phyloP scores from a whole-genome alignment of 495 filamentous ascomycete species.

The Penicillium maclennaniae region DNA sequence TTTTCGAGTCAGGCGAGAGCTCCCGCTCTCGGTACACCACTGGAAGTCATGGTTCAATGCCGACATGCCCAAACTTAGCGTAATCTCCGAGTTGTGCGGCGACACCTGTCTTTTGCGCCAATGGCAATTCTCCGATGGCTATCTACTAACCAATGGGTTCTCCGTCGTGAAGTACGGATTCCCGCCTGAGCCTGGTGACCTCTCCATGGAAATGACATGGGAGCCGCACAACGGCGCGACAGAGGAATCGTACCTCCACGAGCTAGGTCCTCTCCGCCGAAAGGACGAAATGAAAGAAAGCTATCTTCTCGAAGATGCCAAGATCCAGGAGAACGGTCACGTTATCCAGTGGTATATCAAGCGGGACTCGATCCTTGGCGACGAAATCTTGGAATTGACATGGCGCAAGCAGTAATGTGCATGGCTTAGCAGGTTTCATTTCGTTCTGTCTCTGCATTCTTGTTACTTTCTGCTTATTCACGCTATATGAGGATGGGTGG shows the following conservation, averaged over 20 bases:
- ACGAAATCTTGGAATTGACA: slow-evolving; percentile 38
- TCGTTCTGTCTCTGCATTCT: slow-evolving; percentile 11
- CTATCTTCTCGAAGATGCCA: slow-evolving; percentile 31
- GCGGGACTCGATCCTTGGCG: slow-evolving; percentile 31
- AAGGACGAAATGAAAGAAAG: slow-evolving; percentile 39
- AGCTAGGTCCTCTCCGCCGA: slow-evolving; percentile 38
- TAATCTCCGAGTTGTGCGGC: slow-evolving; percentile 51
- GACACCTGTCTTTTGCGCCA: slow-evolving; percentile 54
- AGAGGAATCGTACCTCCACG: slow-evolving; percentile 39
- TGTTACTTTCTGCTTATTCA: slow-evolving; percentile 2
- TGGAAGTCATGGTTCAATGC: slow-evolving; percentile 56
- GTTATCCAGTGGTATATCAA: slow-evolving; percentile 42
- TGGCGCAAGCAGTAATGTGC: slow-evolving; percentile 34
- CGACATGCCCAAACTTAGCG: slow-evolving; percentile 46
- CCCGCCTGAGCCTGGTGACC: slow-evolving; percentile 25
- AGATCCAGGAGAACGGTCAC: slow-evolving; percentile 24
- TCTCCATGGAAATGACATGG: slow-evolving; percentile 48
- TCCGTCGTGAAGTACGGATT: slow-evolving; percentile 51
- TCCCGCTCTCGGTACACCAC: slow-evolving; percentile 55
- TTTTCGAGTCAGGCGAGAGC: slow-evolving; percentile 52
- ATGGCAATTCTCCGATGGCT: slow-evolving; percentile 53
- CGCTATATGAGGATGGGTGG: not conserved
- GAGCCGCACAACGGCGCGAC: slow-evolving; percentile 36
- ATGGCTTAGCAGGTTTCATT: not conserved
- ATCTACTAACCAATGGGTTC: slow-evolving; percentile 56